Base-by-base conservation (phyloP, 2,329 filamentous ascomycete genomes). In the Calonectria hongkongensis region DNA sequence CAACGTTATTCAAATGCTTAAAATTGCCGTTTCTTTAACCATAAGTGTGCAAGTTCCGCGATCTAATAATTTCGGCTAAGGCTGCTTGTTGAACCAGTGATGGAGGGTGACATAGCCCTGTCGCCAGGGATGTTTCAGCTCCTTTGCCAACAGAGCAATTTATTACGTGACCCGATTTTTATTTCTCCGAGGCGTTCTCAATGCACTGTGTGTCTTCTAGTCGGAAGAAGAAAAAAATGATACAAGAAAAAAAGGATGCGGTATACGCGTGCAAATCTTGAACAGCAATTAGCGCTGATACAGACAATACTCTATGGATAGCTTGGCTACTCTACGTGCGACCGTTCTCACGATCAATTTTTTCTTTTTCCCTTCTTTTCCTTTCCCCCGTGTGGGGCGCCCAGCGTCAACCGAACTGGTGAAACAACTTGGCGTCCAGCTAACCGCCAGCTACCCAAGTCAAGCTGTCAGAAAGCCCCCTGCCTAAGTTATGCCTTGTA, bases 1-100 rank as follows among this genome's bases (percentile, higher is more conserved):
- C 54, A 60, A 60, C 54, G 54, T 28, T 60, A 36, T 60, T 25
- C 7, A 18, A 28, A 60, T 41, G 54, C 54, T 60, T 60, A 60
- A 60, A 60, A 60, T 18, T 60, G 25, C 39, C 39, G 30, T 60
- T 41, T 41, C 4, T 18, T 60, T 60, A 60, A 60, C 54, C 54
- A 60, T 60, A 60, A 60, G 1, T 27, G 54, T 41, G 54, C 54
- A 58, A 58, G 54, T 36, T 58, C 25, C 54, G 13, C n/a, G 5
- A 48, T 48, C 45, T 2, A 25, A 48, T 48, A 21, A 60, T 60
- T 21, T 60, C 54, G 54, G 54, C 15, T 60, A 60, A 36, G 54
- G 54, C 27, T 18, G 54, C 41, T 36, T 56, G 51, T 33, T 56
- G 51, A 58, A 33, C 36, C 54, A 60, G 21, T n/a, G n/a, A 21